Evolutionary conservation across 1,284 basidiomycete genomes (phyloP).

Genomic region (Puccinia triticina): DNA sequence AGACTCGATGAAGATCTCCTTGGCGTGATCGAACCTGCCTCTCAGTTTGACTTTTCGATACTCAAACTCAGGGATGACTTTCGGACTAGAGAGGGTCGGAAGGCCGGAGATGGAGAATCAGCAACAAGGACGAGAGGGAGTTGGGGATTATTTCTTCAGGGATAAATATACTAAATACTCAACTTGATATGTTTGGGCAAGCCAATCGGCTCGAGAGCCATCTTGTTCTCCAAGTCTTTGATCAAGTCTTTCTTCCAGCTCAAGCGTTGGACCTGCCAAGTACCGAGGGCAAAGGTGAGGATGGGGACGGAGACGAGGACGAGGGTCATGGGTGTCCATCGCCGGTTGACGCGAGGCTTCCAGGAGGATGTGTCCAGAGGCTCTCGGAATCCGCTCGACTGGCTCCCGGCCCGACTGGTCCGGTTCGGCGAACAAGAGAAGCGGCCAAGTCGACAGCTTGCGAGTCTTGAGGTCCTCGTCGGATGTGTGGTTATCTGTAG

Average conservation of each 20-base stretch:
- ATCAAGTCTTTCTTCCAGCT: constrained; percentile 95
- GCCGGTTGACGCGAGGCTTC: constrained; percentile 59
- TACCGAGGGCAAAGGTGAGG: constrained; percentile 86
- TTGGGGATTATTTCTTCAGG: not conserved
- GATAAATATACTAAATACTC: constrained; percentile 2
- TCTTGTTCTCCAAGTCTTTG: constrained; percentile 89
- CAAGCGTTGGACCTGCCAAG: constrained; percentile 86
- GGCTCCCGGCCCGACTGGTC: not conserved
- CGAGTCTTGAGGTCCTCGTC: not conserved
- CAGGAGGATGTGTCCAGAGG: constrained; percentile 42
- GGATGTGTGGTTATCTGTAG: not conserved
- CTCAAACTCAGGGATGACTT: constrained; percentile 70
- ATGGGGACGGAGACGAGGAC: constrained; percentile 84
- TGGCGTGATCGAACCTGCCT: constrained; percentile 76
- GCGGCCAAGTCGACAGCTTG: not conserved
- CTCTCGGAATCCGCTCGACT: constrained; percentile 25
- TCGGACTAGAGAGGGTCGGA: constrained; percentile 56
- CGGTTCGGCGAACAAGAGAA: not conserved
- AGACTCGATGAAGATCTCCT: constrained; percentile 80
- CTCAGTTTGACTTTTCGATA: constrained; percentile 80
- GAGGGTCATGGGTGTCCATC: constrained; percentile 64
- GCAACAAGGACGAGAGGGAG: constrained; percentile 41
- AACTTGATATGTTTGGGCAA: constrained; percentile 87
- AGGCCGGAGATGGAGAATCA: constrained; percentile 61
- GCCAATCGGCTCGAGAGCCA: constrained; percentile 75